Evolutionary conservation across 108 stramenopile genomes (phyloP), one percentile per base, ranked within the genome.

Genomic region (Cyclotella sp.): DNA sequence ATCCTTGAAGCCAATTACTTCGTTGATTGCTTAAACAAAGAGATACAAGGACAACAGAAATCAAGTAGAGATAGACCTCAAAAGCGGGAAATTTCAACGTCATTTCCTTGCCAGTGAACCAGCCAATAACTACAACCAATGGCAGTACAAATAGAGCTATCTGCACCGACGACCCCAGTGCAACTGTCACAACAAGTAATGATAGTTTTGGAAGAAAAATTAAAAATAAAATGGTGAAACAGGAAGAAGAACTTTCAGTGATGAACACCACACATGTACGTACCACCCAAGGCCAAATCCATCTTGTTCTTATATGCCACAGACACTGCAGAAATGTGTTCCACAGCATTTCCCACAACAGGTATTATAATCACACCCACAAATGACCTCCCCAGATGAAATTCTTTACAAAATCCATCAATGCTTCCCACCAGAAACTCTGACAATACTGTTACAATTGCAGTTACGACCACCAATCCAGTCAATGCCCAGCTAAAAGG

Each of bases 281-380:
- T 77, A 89, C 86, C 85, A 26, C 93, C 96, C 70, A 98, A 84
- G 63, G 94, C 86, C 45, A 98, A 80, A 86, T 96, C 95, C 95
- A 97, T 93, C 73, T 97, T 96, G 68, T 95, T 78, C 85, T 98
- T 98, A 83, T 90, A 89, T 21, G 97, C 98, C 19, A 97, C 96
- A 4, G 94, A 90, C 46, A 99, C 90, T 21, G 96, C 95, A 11
- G 92, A 93, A 24, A 94, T 85, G 63, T 97, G 97, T 68, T 97
- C 96, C 5, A 95, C 97, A 27, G 96, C 97, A 81, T 97, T 97
- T 39, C 97, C 97, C 14, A 98, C 94, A 27, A 98, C 91, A 5
- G 97, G 97, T 2, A 98, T 65, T 60, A 98, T 86, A 58, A 98
- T 95, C 10, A 96, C 62, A 59, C 96, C 95, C 10, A 97, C 94